Evolutionary conservation across 2,329 filamentous ascomycete species (phyloP).

Genomic region (Sphaerulina musiva): DNA sequence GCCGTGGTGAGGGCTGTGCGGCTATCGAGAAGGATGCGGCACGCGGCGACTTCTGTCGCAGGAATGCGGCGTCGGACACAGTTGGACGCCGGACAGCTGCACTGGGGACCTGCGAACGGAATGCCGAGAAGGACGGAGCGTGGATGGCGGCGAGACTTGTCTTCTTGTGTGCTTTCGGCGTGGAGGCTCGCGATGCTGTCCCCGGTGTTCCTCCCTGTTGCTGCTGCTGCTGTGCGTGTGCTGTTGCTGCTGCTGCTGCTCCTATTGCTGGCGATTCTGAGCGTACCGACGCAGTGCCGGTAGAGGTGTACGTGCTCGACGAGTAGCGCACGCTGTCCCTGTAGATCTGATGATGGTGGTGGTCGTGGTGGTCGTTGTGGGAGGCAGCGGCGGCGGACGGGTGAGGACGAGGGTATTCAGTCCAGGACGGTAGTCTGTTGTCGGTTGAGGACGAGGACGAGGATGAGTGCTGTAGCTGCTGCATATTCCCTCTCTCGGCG

Average conservation of each 20-base stretch:
- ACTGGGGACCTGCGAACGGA: conserved; percentile 36
- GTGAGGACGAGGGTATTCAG: not conserved
- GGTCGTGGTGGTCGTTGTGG: not conserved
- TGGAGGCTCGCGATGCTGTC: not conserved
- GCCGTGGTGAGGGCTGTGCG: conserved; percentile 39
- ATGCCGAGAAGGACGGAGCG: conserved; percentile 41
- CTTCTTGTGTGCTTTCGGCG: conserved; percentile 7
- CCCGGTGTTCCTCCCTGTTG: not conserved
- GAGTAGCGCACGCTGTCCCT: conserved; percentile 1
- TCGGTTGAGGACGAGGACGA: not conserved
- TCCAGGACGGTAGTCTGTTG: not conserved
- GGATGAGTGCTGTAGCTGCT: not conserved
- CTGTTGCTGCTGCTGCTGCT: conserved; percentile 28
- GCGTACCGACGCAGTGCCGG: conserved; percentile 7
- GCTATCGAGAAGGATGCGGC: conserved; percentile 39
- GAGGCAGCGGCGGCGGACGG: not conserved
- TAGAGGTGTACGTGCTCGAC: conserved; percentile 9
- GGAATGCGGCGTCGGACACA: conserved; percentile 38
- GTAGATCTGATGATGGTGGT: not conserved
- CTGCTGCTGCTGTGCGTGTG: not conserved
- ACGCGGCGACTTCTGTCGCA: conserved; percentile 41
- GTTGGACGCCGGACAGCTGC: conserved; percentile 3
- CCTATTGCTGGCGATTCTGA: conserved; percentile 22
- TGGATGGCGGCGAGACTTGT: conserved; percentile 10
- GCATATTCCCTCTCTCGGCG: not conserved